Percentiles rank a stretch among this genome's conserved stretches.
Evolutionary conservation across 108 stramenopile genomes (phyloP).

Genomic region (Asterionellopsis glacialis): DNA sequence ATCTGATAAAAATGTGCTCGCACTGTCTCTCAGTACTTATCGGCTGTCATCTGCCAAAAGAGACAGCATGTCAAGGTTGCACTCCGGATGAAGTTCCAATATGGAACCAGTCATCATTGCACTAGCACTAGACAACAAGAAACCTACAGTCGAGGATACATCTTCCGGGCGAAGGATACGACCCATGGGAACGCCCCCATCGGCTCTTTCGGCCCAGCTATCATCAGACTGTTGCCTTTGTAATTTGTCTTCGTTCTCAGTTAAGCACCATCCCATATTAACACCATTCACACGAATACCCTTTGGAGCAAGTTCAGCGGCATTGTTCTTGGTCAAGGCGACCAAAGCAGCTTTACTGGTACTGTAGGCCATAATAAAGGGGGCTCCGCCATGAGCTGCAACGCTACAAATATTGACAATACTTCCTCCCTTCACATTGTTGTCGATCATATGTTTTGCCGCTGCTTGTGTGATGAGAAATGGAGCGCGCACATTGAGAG

Average conservation of each 20-base stretch:
- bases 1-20: no score
- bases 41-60: slow-evolving; percentile 4
- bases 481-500: slow-evolving; percentile 40
- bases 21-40: not conserved
- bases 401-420: slow-evolving; percentile 47
- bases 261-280: slow-evolving; percentile 47
- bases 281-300: slow-evolving; percentile 49
- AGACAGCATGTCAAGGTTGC: slow-evolving; percentile 15
- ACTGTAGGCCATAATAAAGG: slow-evolving; percentile 37
- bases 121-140: slow-evolving; percentile 33
- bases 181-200: slow-evolving; percentile 28
- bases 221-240: slow-evolving; percentile 19
- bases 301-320: slow-evolving; percentile 24
- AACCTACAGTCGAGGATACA: slow-evolving; percentile 30
- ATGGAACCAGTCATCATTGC: slow-evolving; percentile 45
- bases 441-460: slow-evolving; percentile 23
- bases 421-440: slow-evolving; percentile 14
- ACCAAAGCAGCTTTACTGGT: slow-evolving; percentile 36
- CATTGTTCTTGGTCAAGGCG: slow-evolving; percentile 40
- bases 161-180: slow-evolving; percentile 40
- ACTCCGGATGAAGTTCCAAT: slow-evolving; percentile 39
- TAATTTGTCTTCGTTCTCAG: slow-evolving; percentile 36
- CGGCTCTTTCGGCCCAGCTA: slow-evolving; percentile 34
- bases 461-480: slow-evolving; percentile 40
- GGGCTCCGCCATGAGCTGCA: slow-evolving; percentile 40